Base-by-base conservation (phyloP, 2,329 filamentous ascomycete species). In the Alternaria rosae region DNA sequence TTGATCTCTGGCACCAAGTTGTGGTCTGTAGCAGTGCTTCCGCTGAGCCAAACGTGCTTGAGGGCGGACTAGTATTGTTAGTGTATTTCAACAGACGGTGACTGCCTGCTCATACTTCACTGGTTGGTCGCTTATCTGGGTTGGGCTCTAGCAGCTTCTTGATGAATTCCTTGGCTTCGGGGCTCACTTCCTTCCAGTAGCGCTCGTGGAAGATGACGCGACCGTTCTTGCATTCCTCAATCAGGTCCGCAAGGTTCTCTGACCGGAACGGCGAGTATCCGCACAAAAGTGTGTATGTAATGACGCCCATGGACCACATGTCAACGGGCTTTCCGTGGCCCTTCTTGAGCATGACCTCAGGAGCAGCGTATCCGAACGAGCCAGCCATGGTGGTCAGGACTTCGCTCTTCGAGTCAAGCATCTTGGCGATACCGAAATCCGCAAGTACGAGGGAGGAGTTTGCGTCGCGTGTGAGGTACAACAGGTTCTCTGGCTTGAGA, bases 261-360 rank as follows among this genome's bases (percentile, higher is more conserved):
- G 93, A 95, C 70, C 95, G 90, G 87, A 99, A 99, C 20, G 95
- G 95, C 45, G 94, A 97, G 84, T 99, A 99, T 70, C 95, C 95
- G 78, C 96, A 99, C 54, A 99, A 91, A 26, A 99, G 86, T 15
- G 95, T 99, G 82, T 99, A 99, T 43, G 95, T 98, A 75, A 99
- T 99, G 75, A 99, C 95, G 65, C 95, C 95, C 82, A 99, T 87
- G 4, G 95, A 98, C 95, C 95, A 99, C 92, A 99, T 97, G 78
- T 99, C 95, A 32, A 98, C 95, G 5, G 95, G 93, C 82, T 98
- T 99, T 78, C 95, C 95, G 79, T 99, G 96, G 20, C 95, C 95
- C 76, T 92, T 90, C 85, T 97, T 97, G 68, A 97, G 86, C 95
- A 99, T 99, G 62, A 99, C 94, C 80, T 99, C 95, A 9, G 95